Evolutionary conservation across 2,329 filamentous ascomycete genomes (phyloP), one percentile per base, ranked within the genome.

Genomic region (Botryosphaeria agaves): DNA sequence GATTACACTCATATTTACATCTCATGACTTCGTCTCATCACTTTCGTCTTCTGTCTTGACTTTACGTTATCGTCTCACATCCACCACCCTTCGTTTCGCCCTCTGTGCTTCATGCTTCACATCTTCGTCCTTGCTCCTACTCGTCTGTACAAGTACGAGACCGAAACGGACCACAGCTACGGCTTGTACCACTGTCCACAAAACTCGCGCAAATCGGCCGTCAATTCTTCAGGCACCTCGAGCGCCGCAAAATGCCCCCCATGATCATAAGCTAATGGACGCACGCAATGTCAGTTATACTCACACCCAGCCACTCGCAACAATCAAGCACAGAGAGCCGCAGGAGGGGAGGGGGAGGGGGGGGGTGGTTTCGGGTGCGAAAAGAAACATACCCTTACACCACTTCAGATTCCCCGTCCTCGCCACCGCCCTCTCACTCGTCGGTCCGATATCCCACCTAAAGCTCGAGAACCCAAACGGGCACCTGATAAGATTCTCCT

Each of bases 381-480:
- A 4, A 23, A 12, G 21, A 4, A 12, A 17, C 37, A 30, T 34
- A 30, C 45, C 43, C 26, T 41, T 49, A 30, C 52, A 56, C 34
- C 47, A 54, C 15, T 50, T 48, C 34, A 55, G 28, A 36, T 55
- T 52, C 5, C 48, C 53, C 3, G 51, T 52, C 26, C 38, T 34
- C 31, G 47, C 48, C 21, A 49, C 50, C 1, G 44, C 48, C 5
- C 49, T 38, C 33, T 47, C 50, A 2, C 43, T 43, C 16, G 45
- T 51, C 1, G 53, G 53, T 21, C 44, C 49, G 2, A 50, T 51
- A 34, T 57, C 52, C 28, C 39, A 56, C 14, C 41, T 48, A 30
- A 53, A 55, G 18, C 44, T 51, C 8, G 47, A 52, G 28, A 53
- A 53, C 1, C 52, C 53, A 30, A 55, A 45, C 5, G 52, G 53